Conservation (phyloP, 2,329 filamentous ascomycete species). For the Rhinocladiella mackenziei region DNA sequence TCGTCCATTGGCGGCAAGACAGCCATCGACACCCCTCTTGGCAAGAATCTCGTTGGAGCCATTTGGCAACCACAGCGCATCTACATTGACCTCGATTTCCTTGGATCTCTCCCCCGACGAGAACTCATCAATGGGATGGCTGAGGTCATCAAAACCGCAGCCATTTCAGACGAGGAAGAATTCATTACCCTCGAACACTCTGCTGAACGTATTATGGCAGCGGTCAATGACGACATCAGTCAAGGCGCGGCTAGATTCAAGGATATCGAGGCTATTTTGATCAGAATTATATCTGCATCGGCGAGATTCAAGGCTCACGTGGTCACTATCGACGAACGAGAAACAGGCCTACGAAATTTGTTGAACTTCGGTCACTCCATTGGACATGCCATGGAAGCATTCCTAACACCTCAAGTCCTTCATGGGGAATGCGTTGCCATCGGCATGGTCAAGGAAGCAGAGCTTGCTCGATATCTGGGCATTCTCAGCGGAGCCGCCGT, state of each 20-base stretch:
- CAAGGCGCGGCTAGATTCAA: conserved; percentile 59
- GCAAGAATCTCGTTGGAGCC: conserved; percentile 91
- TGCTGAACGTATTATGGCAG: conserved; percentile 68
- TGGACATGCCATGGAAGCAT: conserved; percentile 92
- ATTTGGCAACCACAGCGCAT: conserved; percentile 96
- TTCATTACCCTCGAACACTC: conserved; percentile 81
- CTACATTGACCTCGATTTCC: conserved; percentile 88
- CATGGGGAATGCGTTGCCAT: conserved; percentile 96
- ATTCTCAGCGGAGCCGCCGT: conserved; percentile 82
- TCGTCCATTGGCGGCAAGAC: conserved; percentile 98
- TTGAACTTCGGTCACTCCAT: conserved; percentile 98
- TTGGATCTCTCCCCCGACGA: conserved; percentile 81
- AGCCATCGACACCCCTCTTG: conserved; percentile 90
- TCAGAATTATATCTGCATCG: conserved; percentile 79
- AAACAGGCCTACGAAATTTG: conserved; percentile 88
- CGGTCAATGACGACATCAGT: conserved; percentile 60
- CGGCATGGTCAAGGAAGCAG: conserved; percentile 97
- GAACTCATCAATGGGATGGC: conserved; percentile 99
- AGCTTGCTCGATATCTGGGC: conserved; percentile 83
- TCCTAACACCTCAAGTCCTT: conserved; percentile 88
- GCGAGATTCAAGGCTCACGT: conserved; percentile 92
- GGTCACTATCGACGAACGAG: conserved; percentile 88
- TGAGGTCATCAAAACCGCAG: conserved; percentile 95
- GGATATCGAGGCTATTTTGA: conserved; percentile 66
- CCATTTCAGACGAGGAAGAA: conserved; percentile 87